Evolutionary conservation across 2,329 filamentous ascomycete genomes (phyloP), one percentile per base, ranked within the genome.

Genomic region (Raffaelea albimanens): DNA sequence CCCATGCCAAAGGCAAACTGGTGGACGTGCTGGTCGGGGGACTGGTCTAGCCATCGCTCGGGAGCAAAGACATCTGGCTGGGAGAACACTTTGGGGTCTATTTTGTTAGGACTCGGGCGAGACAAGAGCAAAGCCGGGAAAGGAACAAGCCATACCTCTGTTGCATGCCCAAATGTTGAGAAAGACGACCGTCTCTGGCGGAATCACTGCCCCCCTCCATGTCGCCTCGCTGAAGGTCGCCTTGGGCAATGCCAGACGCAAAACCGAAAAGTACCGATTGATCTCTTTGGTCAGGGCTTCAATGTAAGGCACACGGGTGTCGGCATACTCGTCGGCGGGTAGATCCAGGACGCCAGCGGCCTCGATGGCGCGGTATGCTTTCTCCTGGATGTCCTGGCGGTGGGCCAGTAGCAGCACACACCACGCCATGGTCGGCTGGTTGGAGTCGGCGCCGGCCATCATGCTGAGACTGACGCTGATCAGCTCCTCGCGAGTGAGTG

Each of bases 361-460:
- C 59, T 79, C 71, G 58, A 90, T 90, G 43, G 84, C 85, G 2
- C 74, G 64, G 49, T 85, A 78, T 0, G 85, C 85, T 31, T 75
- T 79, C 46, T 73, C 64, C 62, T 91, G 86, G 50, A 90, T 82
- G 3, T 73, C 69, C 53, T 85, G 82, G 11, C 85, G 84, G 10
- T 80, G 68, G 0, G 72, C 63, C 0, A 29, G 78, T 81, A 18
- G 83, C 77, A 2, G 91, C 73, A 56, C 85, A 86, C 2, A 83
- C 86, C 40, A 91, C 77, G 10, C 81, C 81, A 43, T 4, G 21
- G 41, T 29, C 5, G 10, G 39, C 39, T 43, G 22, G 41, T 13
- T 43, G n/a, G 41, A 10, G 41, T 43, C 41, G 39, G 39, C 5
- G 41, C 41, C 41, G 4, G 41, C 41, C 41, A 43, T 43, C 41